Evolutionary conservation across 306 rosid genomes (phyloP), one percentile per base, ranked within the genome.

Genomic region (Cucumis hystrix): DNA sequence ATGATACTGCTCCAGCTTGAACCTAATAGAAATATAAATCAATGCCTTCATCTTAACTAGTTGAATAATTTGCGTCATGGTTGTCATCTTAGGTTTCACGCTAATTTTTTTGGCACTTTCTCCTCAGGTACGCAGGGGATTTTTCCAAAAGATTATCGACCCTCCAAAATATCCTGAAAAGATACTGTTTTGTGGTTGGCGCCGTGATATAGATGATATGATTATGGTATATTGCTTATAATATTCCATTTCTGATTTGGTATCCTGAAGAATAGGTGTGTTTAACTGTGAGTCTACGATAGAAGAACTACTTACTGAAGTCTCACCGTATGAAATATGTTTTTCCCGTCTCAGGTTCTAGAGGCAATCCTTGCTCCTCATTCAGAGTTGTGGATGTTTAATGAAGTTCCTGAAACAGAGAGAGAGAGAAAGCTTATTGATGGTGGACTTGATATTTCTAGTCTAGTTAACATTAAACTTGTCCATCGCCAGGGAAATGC

Each of bases 351-450:
- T 16, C 40, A 94, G 98, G 98, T 94, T 87, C 85, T 94, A 52
- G 98, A 94, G 87, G 93, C 98, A 78, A 86, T 90, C 77, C 83
- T 94, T 84, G 97, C 98, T 77, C 89, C 89, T 72, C 93, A 90
- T 65, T 94, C 98, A 35, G 97, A 94, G 85, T 93, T 94, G 78
- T 92, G 98, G 98, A 92, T 94, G 98, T 94, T 91, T 83, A 94
- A 94, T 72, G 98, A 94, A 82, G 98, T 94, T 83, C 96, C 89
- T 58, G 94, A 84, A 85, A 82, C 60, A 60, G 93, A 90, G 83
- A 89, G 98, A 83, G 96, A 94, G 84, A 86, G 20, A 83, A 94
- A 94, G 83, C 98, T 94, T 73, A 85, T 83, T 69, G 96, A 91
- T 82, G 98, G 98, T 58, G 98, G 94, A 77, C 97, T 94, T 74